Conservation (phyloP, 2,329 filamentous ascomycete species). For the Zasmidium angulare region DNA sequence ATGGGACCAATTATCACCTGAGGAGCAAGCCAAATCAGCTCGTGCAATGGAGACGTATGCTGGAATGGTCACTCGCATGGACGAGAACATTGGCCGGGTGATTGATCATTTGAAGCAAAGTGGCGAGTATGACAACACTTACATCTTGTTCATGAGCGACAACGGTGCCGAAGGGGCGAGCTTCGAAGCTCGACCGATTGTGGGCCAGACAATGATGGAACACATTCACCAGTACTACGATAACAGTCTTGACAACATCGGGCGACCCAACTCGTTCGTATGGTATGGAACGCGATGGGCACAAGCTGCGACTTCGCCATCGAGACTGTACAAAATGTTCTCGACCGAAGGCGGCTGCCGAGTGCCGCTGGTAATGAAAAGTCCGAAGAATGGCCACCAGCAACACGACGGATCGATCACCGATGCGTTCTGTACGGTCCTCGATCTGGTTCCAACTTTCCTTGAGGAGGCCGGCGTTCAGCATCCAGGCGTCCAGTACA, state of each 20-base stretch:
- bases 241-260: background rate
- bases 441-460: background rate
- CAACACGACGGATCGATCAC: background rate
- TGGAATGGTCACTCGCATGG: background rate
- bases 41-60: constrained; percentile 2
- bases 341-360: background rate
- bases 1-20: background rate
- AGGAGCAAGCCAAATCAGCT: background rate
- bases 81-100: background rate
- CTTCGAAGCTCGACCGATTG: background rate
- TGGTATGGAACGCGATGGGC: background rate
- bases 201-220: background rate
- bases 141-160: constrained; percentile 1
- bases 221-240: background rate
- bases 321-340: background rate
- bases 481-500: background rate
- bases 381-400: background rate
- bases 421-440: background rate
- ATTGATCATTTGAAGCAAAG: background rate
- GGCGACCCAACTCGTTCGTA: background rate
- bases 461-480: background rate
- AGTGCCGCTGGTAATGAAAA: background rate
- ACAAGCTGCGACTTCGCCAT: background rate
- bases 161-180: background rate
- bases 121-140: background rate